Percentiles rank a stretch among this genome's conserved stretches.
Evolutionary conservation across 2,329 filamentous ascomycete species (phyloP).

Genomic region (Phoma sp.): DNA sequence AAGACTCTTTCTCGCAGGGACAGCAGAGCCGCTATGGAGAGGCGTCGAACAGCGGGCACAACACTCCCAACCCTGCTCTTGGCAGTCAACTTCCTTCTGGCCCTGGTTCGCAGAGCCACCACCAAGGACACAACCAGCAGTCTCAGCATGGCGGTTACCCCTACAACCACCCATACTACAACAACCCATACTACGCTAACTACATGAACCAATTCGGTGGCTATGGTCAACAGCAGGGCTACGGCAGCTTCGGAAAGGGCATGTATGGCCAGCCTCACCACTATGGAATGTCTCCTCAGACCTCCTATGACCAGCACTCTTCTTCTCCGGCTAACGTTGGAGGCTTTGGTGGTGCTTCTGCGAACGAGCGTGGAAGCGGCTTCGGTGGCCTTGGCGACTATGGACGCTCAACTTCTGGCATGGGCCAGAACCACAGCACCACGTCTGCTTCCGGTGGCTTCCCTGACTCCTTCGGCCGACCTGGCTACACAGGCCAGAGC

Average conservation of each 20-base stretch:
- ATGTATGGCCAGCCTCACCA: constrained; percentile 70
- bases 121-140: constrained; percentile 55
- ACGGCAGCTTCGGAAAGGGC: constrained; percentile 60
- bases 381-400: constrained; percentile 63
- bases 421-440: constrained; percentile 60
- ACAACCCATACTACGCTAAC: constrained; percentile 65
- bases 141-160: constrained; percentile 49
- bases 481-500: constrained; percentile 60
- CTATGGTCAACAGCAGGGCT: constrained; percentile 55
- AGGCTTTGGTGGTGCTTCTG: constrained; percentile 56
- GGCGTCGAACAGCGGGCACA: constrained; percentile 84
- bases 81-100: constrained; percentile 59
- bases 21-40: constrained; percentile 77
- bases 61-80: constrained; percentile 81
- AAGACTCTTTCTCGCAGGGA: constrained; percentile 68
- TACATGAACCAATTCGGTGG: constrained; percentile 69
- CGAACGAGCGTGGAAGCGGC: constrained; percentile 54
- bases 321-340: constrained; percentile 67
- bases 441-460: constrained; percentile 58
- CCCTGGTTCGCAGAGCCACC: constrained; percentile 52
- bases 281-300: constrained; percentile 62
- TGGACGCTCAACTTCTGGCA: constrained; percentile 64
- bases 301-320: constrained; percentile 66
- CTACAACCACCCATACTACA: constrained; percentile 66
- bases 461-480: constrained; percentile 66